Base-by-base conservation (phyloP, 2,329 filamentous ascomycete genomes). In the Trichoderma sp. region DNA sequence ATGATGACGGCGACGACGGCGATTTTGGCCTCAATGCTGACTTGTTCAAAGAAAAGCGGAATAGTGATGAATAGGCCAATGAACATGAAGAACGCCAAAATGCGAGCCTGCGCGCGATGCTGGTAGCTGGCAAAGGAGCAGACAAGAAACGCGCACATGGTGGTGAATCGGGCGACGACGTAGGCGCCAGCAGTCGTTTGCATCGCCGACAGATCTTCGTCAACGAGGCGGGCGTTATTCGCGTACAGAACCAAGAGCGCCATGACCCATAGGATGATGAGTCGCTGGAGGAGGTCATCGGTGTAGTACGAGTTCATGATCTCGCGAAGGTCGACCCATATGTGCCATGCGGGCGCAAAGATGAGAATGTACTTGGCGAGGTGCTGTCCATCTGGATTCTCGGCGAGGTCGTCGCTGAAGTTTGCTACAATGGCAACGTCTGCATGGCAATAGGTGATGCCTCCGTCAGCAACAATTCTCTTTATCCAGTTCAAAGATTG, bases 281-380 rank as follows among this genome's bases (percentile, higher is more conserved):
- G 73, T 8, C 83, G 81, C 72, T 85, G 83, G 1, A 79, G 71
- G 24, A 85, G 73, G 71, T 85, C 84, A 70, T 85, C 83, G 64
- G 82, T 84, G 74, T 85, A 85, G 75, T 83, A 85, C 8, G 81
- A 83, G 74, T 85, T 85, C 82, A 85, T 85, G 68, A 85, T 76
- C 74, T 85, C 83, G 70, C 83, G 81, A 21, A 84, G 76, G 70
- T 85, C 83, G 52, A 78, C 79, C 83, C 83, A 85, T 60, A 85
- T 81, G 70, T 85, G 81, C 83, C 83, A 85, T 68, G 83, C 82
- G 11, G 82, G 82, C 8, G 82, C 77, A 47, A 84, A 82, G 47
- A 84, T 82, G 56, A 85, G 79, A 33, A 85, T 77, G 72, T 84
- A 85, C 74, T 85, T 84, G 64, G 80, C 80, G 5, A 85, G 77